These are phyloP conservation scores for Elsinoe ampelina DNA, from an alignment of 2,329 filamentous ascomycete species.

Conservation along the genomic window DNA sequence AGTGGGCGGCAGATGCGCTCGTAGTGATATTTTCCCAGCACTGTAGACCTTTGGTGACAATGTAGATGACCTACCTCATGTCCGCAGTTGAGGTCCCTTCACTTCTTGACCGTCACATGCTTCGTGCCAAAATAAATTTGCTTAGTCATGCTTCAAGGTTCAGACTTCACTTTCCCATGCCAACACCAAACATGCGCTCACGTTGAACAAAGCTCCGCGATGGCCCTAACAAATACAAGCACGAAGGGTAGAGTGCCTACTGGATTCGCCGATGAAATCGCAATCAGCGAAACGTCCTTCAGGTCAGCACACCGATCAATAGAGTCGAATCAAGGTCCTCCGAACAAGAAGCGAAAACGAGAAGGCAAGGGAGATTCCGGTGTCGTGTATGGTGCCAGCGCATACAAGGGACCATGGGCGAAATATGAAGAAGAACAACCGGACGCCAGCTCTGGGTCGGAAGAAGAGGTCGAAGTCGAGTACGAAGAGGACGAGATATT, in stretches of 20 bases:
- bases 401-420: constrained; percentile 94
- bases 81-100: background rate
- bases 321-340: constrained; percentile 42
- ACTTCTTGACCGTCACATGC: background rate
- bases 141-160: constrained; percentile 12
- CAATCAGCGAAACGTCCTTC: constrained; percentile 84
- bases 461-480: constrained; percentile 59
- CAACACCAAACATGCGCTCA: background rate
- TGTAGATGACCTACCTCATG: background rate
- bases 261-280: constrained; percentile 78
- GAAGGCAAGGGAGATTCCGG: constrained; percentile 78
- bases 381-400: constrained; percentile 74
- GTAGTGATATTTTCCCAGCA: constrained; percentile 14
- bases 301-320: constrained; percentile 77
- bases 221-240: constrained; percentile 23
- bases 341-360: constrained; percentile 67
- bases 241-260: constrained; percentile 48
- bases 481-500: constrained; percentile 66
- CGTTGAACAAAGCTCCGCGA: background rate
- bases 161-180: background rate
- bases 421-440: constrained; percentile 69
- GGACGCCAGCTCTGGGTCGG: constrained; percentile 58
- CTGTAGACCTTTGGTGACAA: background rate
- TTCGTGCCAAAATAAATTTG: background rate
- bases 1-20: background rate